Conservation (phyloP, 2,329 filamentous ascomycete species). For the Colletotrichum incanum region DNA sequence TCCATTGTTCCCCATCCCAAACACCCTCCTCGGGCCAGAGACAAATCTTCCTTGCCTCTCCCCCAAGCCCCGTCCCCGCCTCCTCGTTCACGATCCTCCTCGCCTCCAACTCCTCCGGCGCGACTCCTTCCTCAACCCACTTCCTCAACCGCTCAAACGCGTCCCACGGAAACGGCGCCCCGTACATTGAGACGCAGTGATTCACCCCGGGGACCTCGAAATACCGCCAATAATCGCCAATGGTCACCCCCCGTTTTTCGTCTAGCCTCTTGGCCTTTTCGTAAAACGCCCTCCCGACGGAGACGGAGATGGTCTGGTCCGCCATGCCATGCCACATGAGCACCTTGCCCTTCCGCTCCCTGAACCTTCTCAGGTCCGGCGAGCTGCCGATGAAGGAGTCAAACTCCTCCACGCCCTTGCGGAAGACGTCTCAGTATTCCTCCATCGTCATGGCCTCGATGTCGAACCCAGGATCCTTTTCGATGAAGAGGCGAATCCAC, state of each 20-base stretch:
- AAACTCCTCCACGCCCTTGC: conserved; percentile 44
- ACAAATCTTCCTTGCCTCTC: conserved; percentile 5
- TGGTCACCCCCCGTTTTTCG: not conserved
- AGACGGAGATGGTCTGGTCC: conserved; percentile 54
- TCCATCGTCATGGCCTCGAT: conserved; percentile 21
- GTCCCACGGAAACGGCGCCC: conserved; percentile 16
- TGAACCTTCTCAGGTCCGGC: conserved; percentile 50
- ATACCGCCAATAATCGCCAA: conserved; percentile 46
- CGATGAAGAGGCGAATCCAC: conserved; percentile 35
- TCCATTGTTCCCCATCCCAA: conserved; percentile 15
- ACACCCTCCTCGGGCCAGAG: conserved; percentile 6
- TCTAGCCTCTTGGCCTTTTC: conserved; percentile 11
- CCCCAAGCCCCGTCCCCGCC: not conserved
- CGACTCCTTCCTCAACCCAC: conserved; percentile 71
- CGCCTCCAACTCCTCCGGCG: conserved; percentile 50
- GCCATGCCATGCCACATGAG: conserved; percentile 59
- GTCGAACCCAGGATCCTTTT: conserved; percentile 50
- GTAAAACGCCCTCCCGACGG: not conserved
- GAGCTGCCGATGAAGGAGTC: conserved; percentile 48
- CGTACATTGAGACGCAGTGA: conserved; percentile 57
- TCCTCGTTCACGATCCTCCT: not conserved
- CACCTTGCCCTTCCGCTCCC: conserved; percentile 56
- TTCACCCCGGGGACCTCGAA: conserved; percentile 67
- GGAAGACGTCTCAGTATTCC: conserved; percentile 39
- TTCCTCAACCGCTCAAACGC: conserved; percentile 49